Evolutionary conservation across 371 early-diverging fungal species (phyloP).

Genomic region (Sanchytrium tribonematis): DNA sequence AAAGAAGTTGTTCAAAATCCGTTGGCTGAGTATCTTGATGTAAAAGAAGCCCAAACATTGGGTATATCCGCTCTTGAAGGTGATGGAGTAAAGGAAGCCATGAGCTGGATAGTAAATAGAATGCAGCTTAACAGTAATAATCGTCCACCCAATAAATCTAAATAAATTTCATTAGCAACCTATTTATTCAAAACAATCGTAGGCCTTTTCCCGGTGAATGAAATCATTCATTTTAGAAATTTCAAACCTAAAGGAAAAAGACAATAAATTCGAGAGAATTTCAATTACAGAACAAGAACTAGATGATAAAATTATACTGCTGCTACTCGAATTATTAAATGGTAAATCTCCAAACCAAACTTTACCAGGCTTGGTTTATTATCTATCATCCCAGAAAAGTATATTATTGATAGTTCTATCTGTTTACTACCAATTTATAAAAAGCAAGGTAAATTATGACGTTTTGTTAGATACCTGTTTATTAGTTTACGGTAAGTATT

Average conservation of each 20-base stretch:
- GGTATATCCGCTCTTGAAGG: conserved; percentile 11
- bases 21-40: conserved; percentile 44
- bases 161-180: too few relatives aligned
- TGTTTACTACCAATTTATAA: neutral
- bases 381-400: neutral
- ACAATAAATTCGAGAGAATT: too few relatives aligned
- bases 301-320: neutral
- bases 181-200: too few relatives aligned
- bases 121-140: conserved; percentile 43
- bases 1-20: conserved; percentile 59
- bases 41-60: conserved; percentile 19
- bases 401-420: neutral
- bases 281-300: too few relatives aligned
- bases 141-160: conserved; percentile 28
- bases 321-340: neutral
- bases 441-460: neutral
- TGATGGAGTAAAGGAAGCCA: conserved; percentile 47
- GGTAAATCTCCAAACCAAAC: neutral
- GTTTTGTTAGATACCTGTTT: neutral
- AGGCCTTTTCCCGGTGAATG: too few relatives aligned
- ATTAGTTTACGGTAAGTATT: neutral
- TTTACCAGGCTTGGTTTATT: neutral
- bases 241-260: too few relatives aligned
- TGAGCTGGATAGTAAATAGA: conserved; percentile 51
- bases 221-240: too few relatives aligned